These are phyloP conservation scores for Leccinum pellstonianum DNA, from an alignment of 768 basidiomycete species.

Conservation along the genomic window DNA sequence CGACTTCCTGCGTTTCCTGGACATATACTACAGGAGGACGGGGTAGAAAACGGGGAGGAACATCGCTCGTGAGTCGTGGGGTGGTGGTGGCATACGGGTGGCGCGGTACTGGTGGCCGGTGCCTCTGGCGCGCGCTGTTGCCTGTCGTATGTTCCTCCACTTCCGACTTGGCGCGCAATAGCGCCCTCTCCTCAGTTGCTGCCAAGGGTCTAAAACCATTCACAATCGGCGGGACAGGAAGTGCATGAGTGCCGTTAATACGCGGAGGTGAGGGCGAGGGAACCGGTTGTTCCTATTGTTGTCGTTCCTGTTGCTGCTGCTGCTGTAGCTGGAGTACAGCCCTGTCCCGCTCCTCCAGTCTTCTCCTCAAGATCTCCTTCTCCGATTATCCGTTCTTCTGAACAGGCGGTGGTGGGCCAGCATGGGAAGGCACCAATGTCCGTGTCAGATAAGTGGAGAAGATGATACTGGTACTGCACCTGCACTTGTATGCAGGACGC, in stretches of 20 bases:
- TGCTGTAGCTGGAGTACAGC: slow-evolving; percentile 30
- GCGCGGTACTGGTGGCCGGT: not conserved
- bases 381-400: slow-evolving; percentile 39
- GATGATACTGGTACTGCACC: slow-evolving; percentile 6
- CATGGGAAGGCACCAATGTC: slow-evolving; percentile 25
- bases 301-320: slow-evolving; percentile 10
- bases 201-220: slow-evolving; percentile 44
- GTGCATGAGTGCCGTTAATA: slow-evolving; percentile 28
- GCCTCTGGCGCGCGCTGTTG: slow-evolving; percentile 40
- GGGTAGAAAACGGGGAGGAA: slow-evolving; percentile 63
- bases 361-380: slow-evolving; percentile 57
- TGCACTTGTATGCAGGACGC: slow-evolving; percentile 9
- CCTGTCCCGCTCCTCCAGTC: slow-evolving; percentile 56
- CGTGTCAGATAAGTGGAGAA: slow-evolving; percentile 19
- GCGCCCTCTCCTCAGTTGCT: slow-evolving; percentile 79
- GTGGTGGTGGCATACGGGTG: slow-evolving; percentile 16
- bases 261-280: slow-evolving; percentile 28
- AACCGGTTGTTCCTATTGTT: not conserved
- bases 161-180: slow-evolving; percentile 61
- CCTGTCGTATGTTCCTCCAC: slow-evolving; percentile 44
- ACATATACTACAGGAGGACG: slow-evolving; percentile 80
- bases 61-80: not conserved
- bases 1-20: slow-evolving; percentile 78
- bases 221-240: slow-evolving; percentile 29
- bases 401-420: slow-evolving; percentile 11